Evolutionary conservation across 352 stramenopile species (phyloP).

Genomic region (Phytophthora colocasiae): DNA sequence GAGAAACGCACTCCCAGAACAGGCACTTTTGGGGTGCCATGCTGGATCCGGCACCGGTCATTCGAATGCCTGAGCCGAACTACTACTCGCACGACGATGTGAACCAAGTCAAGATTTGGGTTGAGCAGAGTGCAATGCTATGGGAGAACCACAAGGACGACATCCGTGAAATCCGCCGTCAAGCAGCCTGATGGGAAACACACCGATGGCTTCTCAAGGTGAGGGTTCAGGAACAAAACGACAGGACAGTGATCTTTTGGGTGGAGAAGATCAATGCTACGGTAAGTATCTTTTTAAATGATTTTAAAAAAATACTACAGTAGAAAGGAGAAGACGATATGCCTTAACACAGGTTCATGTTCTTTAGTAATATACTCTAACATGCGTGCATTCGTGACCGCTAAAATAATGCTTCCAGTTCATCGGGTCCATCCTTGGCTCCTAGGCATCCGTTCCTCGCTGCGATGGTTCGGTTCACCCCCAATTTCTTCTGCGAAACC

Average conservation of each 20-base stretch:
- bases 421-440: slow-evolving; percentile 17
- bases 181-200: background rate
- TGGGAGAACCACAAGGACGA: background rate
- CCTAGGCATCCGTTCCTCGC: slow-evolving; percentile 3
- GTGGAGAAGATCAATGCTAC: too few relatives aligned
- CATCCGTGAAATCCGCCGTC: background rate
- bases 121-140: background rate
- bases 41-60: background rate
- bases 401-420: slow-evolving; percentile 11
- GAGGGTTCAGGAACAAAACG: too few relatives aligned
- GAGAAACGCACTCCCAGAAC: background rate
- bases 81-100: background rate
- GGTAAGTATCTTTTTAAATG: too few relatives aligned
- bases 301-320: too few relatives aligned
- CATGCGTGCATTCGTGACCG: too few relatives aligned
- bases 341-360: too few relatives aligned
- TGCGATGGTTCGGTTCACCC: slow-evolving; percentile 14
- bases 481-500: slow-evolving; percentile 24
- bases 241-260: too few relatives aligned
- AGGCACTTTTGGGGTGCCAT: background rate
- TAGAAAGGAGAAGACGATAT: too few relatives aligned
- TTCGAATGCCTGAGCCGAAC: background rate
- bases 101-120: background rate
- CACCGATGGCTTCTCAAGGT: too few relatives aligned
- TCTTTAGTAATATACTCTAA: too few relatives aligned